Percentiles rank a stretch among this genome's conserved stretches.
Evolutionary conservation across 495 filamentous ascomycete genomes (phyloP).

Genomic region (Penicillium manginii): DNA sequence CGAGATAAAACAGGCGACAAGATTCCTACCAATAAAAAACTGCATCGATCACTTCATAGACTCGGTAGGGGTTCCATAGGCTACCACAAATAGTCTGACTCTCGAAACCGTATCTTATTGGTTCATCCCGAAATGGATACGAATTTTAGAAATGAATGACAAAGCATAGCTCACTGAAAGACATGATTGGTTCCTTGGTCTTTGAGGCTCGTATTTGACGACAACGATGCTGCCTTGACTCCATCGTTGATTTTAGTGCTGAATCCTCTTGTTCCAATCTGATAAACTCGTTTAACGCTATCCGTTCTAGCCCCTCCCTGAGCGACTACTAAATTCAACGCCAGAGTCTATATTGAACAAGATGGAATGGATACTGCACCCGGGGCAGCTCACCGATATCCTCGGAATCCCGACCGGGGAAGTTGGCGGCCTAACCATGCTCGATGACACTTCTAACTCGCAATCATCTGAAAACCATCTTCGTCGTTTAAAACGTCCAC

Average conservation of each 20-base stretch:
- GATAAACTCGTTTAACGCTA: not conserved
- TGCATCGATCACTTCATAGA: too few relatives aligned
- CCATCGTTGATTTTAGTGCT: not conserved
- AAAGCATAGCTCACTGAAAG: not conserved
- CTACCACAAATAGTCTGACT: too few relatives aligned
- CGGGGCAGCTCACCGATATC: not conserved
- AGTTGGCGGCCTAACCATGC: not conserved
- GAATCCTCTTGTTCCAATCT: not conserved
- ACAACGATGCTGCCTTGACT: not conserved
- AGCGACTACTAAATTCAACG: not conserved
- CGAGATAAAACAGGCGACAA: too few relatives aligned
- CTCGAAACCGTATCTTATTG: too few relatives aligned
- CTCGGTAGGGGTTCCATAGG: too few relatives aligned
- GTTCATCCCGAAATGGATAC: not conserved
- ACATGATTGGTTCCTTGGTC: not conserved
- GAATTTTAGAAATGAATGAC: not conserved
- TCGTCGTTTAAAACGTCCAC: conserved; percentile 27
- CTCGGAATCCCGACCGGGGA: not conserved
- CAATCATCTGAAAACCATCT: not conserved
- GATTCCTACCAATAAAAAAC: too few relatives aligned
- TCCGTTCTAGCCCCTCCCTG: not conserved
- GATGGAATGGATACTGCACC: not conserved
- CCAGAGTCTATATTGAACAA: not conserved
- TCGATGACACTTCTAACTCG: not conserved
- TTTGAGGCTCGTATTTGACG: not conserved